Conservation (phyloP, 2,329 filamentous ascomycete genomes). For the Nakataea oryzae region DNA sequence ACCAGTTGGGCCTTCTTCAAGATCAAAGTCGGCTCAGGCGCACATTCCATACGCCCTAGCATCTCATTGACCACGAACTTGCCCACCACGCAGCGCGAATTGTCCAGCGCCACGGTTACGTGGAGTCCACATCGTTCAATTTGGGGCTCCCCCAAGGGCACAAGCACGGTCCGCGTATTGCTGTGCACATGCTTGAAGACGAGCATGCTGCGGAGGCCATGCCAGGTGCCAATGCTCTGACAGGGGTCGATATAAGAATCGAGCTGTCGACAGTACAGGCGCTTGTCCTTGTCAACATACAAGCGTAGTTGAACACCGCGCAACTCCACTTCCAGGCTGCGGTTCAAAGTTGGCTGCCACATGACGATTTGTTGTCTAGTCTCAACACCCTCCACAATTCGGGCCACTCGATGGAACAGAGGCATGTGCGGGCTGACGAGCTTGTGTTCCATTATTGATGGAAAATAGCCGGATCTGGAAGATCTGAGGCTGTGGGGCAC, state of each 20-base stretch:
- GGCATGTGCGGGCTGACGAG: slow-evolving; percentile 39
- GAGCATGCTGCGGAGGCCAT: slow-evolving; percentile 49
- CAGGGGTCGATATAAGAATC: slow-evolving; percentile 38
- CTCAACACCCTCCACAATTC: slow-evolving; percentile 42
- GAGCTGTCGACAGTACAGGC: slow-evolving; percentile 39
- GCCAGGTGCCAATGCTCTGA: slow-evolving; percentile 50
- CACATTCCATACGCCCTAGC: slow-evolving; percentile 45
- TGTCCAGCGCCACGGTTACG: slow-evolving; percentile 24
- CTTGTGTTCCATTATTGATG: background rate
- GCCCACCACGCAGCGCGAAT: slow-evolving; percentile 26
- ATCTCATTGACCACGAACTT: slow-evolving; percentile 42
- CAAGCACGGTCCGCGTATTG: slow-evolving; percentile 35
- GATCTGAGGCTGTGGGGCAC: background rate
- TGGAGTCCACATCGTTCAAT: slow-evolving; percentile 26
- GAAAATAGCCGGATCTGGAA: background rate
- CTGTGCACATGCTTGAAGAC: slow-evolving; percentile 38
- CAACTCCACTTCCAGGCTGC: slow-evolving; percentile 33
- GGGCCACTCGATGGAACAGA: slow-evolving; percentile 24
- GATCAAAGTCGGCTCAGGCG: slow-evolving; percentile 41
- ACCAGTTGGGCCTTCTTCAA: slow-evolving; percentile 43
- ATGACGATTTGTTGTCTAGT: slow-evolving; percentile 28
- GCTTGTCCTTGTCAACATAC: slow-evolving; percentile 26
- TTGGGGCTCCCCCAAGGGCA: slow-evolving; percentile 32
- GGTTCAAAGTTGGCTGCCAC: slow-evolving; percentile 25
- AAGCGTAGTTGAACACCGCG: slow-evolving; percentile 43